phyloP scores from a whole-genome alignment of 306 rosid species.

The Cucumis cinereus region DNA sequence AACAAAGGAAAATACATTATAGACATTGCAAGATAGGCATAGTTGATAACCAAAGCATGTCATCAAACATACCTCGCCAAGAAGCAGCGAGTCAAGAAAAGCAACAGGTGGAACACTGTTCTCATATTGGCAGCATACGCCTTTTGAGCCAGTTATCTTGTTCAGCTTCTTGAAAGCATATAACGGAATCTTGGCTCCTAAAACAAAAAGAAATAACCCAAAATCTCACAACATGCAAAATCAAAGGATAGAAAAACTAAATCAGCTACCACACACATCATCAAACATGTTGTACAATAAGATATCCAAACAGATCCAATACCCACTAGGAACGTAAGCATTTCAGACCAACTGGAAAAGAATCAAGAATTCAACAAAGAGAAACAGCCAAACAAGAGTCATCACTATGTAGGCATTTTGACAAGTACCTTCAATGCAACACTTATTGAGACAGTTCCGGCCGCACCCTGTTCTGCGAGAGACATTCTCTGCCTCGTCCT shows the following conservation, averaged over 20 bases:
- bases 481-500: conserved; percentile 49
- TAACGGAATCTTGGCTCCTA: conserved; percentile 83
- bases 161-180: conserved; percentile 55
- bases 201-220: background rate
- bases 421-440: conserved; percentile 69
- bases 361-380: background rate
- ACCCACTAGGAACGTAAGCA: background rate
- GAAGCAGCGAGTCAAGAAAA: conserved; percentile 76
- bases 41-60: background rate
- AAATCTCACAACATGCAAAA: background rate
- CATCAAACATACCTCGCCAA: conserved; percentile 52
- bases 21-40: background rate
- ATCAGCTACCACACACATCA: background rate
- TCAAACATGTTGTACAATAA: background rate
- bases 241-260: background rate
- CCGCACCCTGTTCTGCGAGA: conserved; percentile 56
- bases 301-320: background rate
- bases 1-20: background rate
- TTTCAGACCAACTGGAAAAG: no score
- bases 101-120: conserved; percentile 50
- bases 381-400: background rate
- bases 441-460: conserved; percentile 56
- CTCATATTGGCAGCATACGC: conserved; percentile 11
- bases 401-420: background rate
- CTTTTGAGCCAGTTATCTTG: conserved; percentile 22